These are phyloP conservation scores for Mortierella hygrophila DNA, from an alignment of 192 early-diverging fungal genomes.

Conservation along the genomic window DNA sequence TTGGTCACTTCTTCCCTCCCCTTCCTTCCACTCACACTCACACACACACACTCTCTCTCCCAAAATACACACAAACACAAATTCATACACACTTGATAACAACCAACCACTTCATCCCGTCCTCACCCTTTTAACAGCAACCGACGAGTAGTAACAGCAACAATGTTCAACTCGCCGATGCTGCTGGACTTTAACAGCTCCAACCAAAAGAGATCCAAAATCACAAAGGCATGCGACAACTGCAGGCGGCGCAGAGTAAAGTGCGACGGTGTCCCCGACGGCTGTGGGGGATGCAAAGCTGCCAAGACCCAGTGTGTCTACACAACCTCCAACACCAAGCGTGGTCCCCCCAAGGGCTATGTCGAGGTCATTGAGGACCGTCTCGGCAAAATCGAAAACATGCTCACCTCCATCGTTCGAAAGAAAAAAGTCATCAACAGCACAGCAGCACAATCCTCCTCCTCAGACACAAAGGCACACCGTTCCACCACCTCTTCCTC, in stretches of 20 bases:
- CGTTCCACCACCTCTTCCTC: not conserved
- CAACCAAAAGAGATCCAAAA: constrained; percentile 57
- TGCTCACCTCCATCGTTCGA: constrained; percentile 65
- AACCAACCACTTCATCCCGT: not conserved
- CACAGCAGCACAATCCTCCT: not conserved
- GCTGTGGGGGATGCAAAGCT: constrained; percentile 74
- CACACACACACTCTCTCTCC: constrained; percentile 6
- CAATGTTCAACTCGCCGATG: constrained; percentile 56
- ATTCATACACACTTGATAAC: not conserved
- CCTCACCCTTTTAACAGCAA: not conserved
- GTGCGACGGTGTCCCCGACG: constrained; percentile 73
- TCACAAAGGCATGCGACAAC: constrained; percentile 68
- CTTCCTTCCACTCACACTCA: not conserved
- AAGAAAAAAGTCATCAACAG: constrained; percentile 38
- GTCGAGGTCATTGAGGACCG: constrained; percentile 80
- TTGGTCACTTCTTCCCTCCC: not conserved
- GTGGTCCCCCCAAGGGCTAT: constrained; percentile 81
- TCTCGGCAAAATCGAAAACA: constrained; percentile 70
- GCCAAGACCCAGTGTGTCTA: constrained; percentile 71
- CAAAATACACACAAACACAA: not conserved
- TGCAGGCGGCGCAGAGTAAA: constrained; percentile 79
- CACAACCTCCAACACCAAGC: constrained; percentile 76
- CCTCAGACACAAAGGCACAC: constrained; percentile 13
- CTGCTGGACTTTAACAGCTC: constrained; percentile 54
- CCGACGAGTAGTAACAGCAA: constrained; percentile 2